Percentiles rank a stretch among this genome's conserved stretches.
Conservation (phyloP, 2,329 filamentous ascomycete species). For the Cladosporium sp. region DNA sequence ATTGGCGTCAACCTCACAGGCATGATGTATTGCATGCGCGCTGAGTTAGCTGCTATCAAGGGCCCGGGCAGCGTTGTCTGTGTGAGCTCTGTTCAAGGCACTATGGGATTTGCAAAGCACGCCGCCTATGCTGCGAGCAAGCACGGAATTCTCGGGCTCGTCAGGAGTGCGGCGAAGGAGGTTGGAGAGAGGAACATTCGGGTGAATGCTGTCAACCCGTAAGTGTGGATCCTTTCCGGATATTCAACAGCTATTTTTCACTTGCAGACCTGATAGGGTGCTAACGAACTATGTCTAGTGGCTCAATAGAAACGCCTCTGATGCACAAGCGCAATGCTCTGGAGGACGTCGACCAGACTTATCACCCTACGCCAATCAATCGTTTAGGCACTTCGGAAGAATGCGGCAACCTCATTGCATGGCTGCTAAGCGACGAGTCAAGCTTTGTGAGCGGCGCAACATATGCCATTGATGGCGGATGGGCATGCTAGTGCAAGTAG, state of each 20-base stretch:
- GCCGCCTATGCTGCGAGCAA: constrained; percentile 28
- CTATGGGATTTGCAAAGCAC: constrained; percentile 28
- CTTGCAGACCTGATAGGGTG: not conserved
- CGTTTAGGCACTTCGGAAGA: constrained; percentile 22
- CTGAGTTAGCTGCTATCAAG: constrained; percentile 43
- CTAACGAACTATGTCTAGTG: constrained; percentile 6
- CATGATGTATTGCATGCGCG: constrained; percentile 48
- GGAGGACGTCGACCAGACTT: constrained; percentile 21
- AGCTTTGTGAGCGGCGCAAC: constrained; percentile 47
- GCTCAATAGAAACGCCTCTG: constrained; percentile 24
- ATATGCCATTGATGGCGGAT: constrained; percentile 45
- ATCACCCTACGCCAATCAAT: constrained; percentile 23
- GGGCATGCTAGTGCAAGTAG: constrained; percentile 18
- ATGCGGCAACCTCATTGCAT: constrained; percentile 38
- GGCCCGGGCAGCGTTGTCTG: constrained; percentile 54
- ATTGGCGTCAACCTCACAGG: constrained; percentile 37
- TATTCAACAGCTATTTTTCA: not conserved
- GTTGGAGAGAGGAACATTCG: constrained; percentile 24
- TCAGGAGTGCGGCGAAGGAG: constrained; percentile 27
- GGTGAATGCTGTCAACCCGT: constrained; percentile 30
- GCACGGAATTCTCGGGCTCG: constrained; percentile 24
- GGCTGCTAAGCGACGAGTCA: constrained; percentile 44
- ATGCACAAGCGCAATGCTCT: constrained; percentile 29
- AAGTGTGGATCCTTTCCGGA: not conserved
- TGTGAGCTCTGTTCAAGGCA: constrained; percentile 40